Conservation (phyloP, 2,329 filamentous ascomycete genomes). For the Xylariaceae sp. region DNA sequence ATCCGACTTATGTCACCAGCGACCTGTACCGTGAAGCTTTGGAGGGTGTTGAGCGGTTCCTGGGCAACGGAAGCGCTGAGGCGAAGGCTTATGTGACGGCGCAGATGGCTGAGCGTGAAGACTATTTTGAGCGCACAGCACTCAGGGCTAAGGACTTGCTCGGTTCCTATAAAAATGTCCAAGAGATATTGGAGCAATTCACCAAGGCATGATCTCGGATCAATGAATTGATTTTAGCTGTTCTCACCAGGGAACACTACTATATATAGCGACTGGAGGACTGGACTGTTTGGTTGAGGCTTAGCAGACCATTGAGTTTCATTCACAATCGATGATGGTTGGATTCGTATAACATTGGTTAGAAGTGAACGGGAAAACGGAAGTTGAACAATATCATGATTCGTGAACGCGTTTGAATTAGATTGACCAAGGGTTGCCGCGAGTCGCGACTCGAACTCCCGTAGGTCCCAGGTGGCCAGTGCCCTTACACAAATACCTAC, state of each 20-base stretch:
- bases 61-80: constrained; percentile 1
- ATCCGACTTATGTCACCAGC: constrained; percentile 18
- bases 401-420: too few species aligned
- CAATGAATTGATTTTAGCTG: background rate
- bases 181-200: constrained; percentile 12
- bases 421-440: too few species aligned
- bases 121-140: constrained; percentile 5
- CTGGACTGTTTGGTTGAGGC: too few species aligned
- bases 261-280: background rate
- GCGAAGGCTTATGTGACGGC: constrained; percentile 6
- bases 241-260: background rate
- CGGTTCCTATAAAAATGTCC: constrained; percentile 11
- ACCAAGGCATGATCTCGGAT: background rate
- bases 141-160: background rate
- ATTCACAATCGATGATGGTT: too few species aligned
- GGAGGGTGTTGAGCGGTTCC: constrained; percentile 8
- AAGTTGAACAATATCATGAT: too few species aligned
- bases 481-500: too few species aligned
- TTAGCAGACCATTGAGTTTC: too few species aligned
- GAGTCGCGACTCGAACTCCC: too few species aligned
- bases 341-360: too few species aligned
- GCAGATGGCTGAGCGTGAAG: constrained; percentile 11
- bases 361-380: too few species aligned
- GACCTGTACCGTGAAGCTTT: constrained; percentile 14
- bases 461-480: too few species aligned